Evolutionary conservation across 2,329 filamentous ascomycete species (phyloP).

Genomic region (Aspergillus fischeri): DNA sequence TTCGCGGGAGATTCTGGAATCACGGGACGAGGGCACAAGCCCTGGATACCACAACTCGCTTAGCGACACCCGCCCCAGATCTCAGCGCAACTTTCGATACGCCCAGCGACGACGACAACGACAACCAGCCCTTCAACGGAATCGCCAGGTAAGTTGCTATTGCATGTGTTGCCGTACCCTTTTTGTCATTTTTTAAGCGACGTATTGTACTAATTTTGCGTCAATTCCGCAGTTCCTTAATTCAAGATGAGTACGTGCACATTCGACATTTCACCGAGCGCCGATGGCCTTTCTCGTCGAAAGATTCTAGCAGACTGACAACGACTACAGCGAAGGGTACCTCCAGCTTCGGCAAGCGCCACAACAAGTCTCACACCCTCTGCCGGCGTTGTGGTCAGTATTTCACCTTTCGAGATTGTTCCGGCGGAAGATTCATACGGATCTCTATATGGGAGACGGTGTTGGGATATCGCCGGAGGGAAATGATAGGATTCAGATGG

Average conservation of each 20-base stretch:
- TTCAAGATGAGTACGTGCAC: constrained; percentile 56
- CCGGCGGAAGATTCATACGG: constrained; percentile 11
- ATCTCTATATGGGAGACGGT: constrained; percentile 11
- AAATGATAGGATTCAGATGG: constrained; percentile 10
- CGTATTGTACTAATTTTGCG: constrained; percentile 19
- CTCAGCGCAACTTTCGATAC: constrained; percentile 37
- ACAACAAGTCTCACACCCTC: constrained; percentile 98
- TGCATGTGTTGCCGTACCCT: constrained; percentile 4
- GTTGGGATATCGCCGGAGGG: constrained; percentile 5
- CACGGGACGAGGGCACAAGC: constrained; percentile 33
- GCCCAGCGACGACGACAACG: constrained; percentile 44
- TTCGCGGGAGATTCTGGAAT: background rate
- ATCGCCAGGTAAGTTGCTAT: constrained; percentile 39
- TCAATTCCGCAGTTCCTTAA: constrained; percentile 41
- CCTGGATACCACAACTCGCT: constrained; percentile 41
- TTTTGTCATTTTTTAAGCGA: constrained; percentile 1
- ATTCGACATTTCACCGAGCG: constrained; percentile 20
- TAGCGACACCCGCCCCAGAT: constrained; percentile 33
- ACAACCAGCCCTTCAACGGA: constrained; percentile 45
- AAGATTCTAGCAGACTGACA: constrained; percentile 41
- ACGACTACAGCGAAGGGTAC: constrained; percentile 63
- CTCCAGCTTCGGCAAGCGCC: constrained; percentile 72
- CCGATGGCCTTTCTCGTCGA: constrained; percentile 17
- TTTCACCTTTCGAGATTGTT: constrained; percentile 15
- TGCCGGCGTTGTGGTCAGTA: constrained; percentile 97